A percentile compares a stretch with the other conserved stretches of the same genome.
Evolutionary conservation across 2,329 filamentous ascomycete genomes (phyloP).

Genomic region (Hortaea sp.): DNA sequence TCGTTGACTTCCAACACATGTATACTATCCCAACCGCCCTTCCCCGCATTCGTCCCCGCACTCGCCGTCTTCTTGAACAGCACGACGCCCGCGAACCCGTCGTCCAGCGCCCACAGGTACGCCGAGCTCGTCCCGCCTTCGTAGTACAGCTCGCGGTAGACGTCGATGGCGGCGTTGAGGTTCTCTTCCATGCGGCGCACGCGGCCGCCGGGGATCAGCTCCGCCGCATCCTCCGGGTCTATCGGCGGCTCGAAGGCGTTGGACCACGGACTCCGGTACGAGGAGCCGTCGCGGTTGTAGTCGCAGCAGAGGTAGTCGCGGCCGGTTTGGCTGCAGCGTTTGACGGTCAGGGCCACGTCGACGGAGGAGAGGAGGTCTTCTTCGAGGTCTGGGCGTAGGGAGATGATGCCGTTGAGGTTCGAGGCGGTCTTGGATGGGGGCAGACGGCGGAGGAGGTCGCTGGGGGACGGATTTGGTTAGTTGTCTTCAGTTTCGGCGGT

Average conservation of each 20-base stretch:
- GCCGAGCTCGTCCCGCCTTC: constrained; percentile 93
- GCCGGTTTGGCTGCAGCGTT: constrained; percentile 76
- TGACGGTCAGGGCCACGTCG: constrained; percentile 83
- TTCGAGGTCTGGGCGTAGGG: constrained; percentile 79
- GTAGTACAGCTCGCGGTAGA: constrained; percentile 94
- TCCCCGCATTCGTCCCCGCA: constrained; percentile 10
- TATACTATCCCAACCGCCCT: constrained; percentile 82
- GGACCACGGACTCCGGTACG: constrained; percentile 96
- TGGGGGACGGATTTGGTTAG: constrained; percentile 30
- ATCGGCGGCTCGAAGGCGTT: constrained; percentile 95
- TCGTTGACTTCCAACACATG: constrained; percentile 97
- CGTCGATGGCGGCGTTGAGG: constrained; percentile 92
- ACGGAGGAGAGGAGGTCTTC: constrained; percentile 97
- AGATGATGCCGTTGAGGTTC: constrained; percentile 83
- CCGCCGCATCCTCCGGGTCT: constrained; percentile 61
- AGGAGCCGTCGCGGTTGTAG: constrained; percentile 98
- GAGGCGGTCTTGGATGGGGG: constrained; percentile 84
- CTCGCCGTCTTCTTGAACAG: constrained; percentile 79
- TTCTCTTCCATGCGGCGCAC: constrained; percentile 88
- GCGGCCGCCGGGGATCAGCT: constrained; percentile 78
- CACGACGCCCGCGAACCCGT: constrained; percentile 94
- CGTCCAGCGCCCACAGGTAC: constrained; percentile 97
- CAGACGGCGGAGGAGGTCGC: constrained; percentile 94
- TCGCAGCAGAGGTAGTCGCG: constrained; percentile 97
- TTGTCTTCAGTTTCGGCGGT: constrained; percentile 10